Conservation (phyloP, 345 rosid species). For the Citrus glauca region DNA sequence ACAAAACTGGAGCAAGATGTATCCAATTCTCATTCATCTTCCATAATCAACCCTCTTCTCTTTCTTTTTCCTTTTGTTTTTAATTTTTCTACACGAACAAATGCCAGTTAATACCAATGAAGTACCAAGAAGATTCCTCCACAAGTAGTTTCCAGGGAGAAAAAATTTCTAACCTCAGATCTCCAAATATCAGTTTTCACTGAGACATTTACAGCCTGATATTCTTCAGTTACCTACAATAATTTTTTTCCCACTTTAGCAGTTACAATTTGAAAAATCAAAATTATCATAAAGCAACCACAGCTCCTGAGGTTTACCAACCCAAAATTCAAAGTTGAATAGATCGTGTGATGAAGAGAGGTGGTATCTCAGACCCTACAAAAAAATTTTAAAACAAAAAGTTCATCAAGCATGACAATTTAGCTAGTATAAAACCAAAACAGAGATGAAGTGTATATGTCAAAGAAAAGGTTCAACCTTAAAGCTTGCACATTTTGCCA, state of each 20-base stretch:
- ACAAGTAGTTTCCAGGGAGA: slow-evolving; percentile 8
- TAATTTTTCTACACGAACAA: background rate
- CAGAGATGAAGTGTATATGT: background rate
- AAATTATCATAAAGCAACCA: slow-evolving; percentile 12
- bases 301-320: slow-evolving; percentile 74
- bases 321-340: slow-evolving; percentile 97
- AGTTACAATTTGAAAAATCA: slow-evolving; percentile 17
- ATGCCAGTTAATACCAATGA: background rate
- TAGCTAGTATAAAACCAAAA: background rate
- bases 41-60: background rate
- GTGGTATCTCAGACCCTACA: slow-evolving; percentile 85
- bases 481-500: slow-evolving; percentile 91
- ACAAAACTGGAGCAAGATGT: background rate
- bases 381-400: background rate
- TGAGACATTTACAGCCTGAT: slow-evolving; percentile 90
- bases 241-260: slow-evolving; percentile 12
- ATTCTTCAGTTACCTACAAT: slow-evolving; percentile 77
- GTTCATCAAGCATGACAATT: background rate
- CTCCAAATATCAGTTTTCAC: slow-evolving; percentile 70
- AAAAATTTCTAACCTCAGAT: slow-evolving; percentile 64
- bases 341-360: slow-evolving; percentile 88
- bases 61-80: background rate
- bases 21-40: background rate
- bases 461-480: slow-evolving; percentile 46
- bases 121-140: background rate